Evolutionary conservation across 108 stramenopile genomes (phyloP).

Genomic region (Pseudonitzschia multiseries): DNA sequence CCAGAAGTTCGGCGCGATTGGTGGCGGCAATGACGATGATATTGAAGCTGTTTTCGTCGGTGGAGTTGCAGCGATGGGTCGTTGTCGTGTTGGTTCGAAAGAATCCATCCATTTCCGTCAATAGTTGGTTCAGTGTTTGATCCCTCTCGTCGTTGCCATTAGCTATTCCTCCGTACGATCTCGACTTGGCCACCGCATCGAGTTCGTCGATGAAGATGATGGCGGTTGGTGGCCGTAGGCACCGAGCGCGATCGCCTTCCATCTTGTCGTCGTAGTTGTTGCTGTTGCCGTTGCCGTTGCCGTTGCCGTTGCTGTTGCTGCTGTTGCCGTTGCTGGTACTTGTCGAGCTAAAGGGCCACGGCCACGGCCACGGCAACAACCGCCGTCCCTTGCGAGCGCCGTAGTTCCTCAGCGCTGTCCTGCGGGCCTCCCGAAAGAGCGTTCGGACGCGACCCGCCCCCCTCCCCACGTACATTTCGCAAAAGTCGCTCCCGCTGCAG

Average conservation of each 20-base stretch:
- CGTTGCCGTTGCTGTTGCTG: neutral
- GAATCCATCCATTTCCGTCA: conserved; percentile 97
- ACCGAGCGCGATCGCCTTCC: neutral
- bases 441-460: conserved; percentile 87
- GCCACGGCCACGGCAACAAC: neutral
- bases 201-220: conserved; percentile 98
- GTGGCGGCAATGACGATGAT: conserved; percentile 96
- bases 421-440: conserved; percentile 77
- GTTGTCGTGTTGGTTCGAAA: conserved; percentile 12
- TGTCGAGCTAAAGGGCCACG: too few relatives aligned
- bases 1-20: conserved; percentile 87
- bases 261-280: neutral
- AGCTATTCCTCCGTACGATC: conserved; percentile 51
- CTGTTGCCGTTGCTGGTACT: too few relatives aligned
- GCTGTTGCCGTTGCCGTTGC: neutral
- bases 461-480: conserved; percentile 77
- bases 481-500: conserved; percentile 82
- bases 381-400: neutral
- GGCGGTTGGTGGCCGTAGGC: conserved; percentile 51
- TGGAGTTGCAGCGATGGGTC: too few relatives aligned
- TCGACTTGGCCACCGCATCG: conserved; percentile 88
- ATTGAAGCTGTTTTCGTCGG: conserved; percentile 37
- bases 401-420: conserved; percentile 37
- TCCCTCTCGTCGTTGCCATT: conserved; percentile 89
- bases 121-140: conserved; percentile 92